Evolutionary conservation across 345 rosid species (phyloP).

Genomic region (Excoecaria agallocha): DNA sequence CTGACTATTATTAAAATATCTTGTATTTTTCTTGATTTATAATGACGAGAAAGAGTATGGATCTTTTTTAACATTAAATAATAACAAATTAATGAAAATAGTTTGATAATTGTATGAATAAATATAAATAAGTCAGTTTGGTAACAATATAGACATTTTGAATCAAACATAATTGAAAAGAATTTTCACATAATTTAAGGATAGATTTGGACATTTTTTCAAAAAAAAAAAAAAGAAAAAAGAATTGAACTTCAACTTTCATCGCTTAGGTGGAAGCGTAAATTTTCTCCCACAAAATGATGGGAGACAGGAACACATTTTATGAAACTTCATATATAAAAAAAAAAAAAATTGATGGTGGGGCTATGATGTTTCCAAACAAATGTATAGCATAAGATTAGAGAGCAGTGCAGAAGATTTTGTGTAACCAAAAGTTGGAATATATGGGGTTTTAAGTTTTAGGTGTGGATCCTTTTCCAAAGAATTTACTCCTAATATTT

Average conservation of each 20-base stretch:
- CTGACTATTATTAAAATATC: too few species aligned
- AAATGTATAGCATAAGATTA: conserved; percentile 24
- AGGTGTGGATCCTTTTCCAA: conserved; percentile 39
- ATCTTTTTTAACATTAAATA: too few species aligned
- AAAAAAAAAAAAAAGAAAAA: too few species aligned
- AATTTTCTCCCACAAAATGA: conserved; percentile 53
- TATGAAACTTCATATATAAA: conserved; percentile 49
- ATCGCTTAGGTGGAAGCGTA: conserved; percentile 43
- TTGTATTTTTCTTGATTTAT: too few species aligned
- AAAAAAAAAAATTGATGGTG: conserved; percentile 25
- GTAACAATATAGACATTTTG: too few species aligned
- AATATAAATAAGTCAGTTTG: too few species aligned
- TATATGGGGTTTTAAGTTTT: conserved; percentile 31
- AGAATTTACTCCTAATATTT: conserved; percentile 25
- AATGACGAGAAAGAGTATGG: too few species aligned
- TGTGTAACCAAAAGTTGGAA: conserved; percentile 50
- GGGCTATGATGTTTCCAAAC: conserved; percentile 44
- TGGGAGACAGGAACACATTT: conserved; percentile 54
- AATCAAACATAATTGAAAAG: too few species aligned
- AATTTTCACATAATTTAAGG: too few species aligned
- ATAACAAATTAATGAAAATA: too few species aligned
- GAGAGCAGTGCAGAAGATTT: conserved; percentile 36
- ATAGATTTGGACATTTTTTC: too few species aligned
- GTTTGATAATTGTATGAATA: too few species aligned
- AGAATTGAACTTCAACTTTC: conserved; percentile 20